Percentiles rank a stretch among this genome's conserved stretches.
Evolutionary conservation across 192 early-diverging fungal genomes (phyloP).

Genomic region (Coemansia sp.): DNA sequence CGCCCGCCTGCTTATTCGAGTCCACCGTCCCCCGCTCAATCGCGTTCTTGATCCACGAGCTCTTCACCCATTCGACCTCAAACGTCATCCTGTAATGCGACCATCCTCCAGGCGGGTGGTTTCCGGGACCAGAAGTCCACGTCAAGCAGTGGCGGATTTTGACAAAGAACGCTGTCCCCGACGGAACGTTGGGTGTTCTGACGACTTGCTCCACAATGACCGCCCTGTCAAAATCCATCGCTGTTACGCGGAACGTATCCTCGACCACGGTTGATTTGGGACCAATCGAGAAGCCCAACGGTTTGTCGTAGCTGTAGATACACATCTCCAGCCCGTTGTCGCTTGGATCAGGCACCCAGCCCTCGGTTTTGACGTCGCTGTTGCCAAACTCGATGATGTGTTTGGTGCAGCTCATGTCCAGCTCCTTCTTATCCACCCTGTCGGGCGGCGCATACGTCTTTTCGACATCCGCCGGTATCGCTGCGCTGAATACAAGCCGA

Average conservation of each 20-base stretch:
- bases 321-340: slow-evolving; percentile 36
- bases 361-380: slow-evolving; percentile 44
- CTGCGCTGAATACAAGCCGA: slow-evolving; percentile 49
- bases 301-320: slow-evolving; percentile 51
- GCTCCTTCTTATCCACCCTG: slow-evolving; percentile 23
- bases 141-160: slow-evolving; percentile 56
- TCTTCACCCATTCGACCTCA: slow-evolving; percentile 57
- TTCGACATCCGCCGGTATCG: slow-evolving; percentile 24
- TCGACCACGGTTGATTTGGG: slow-evolving; percentile 54
- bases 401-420: slow-evolving; percentile 39
- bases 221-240: slow-evolving; percentile 28
- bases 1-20: slow-evolving; percentile 55
- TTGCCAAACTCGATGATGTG: slow-evolving; percentile 42
- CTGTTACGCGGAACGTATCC: slow-evolving; percentile 37
- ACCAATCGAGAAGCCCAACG: slow-evolving; percentile 54
- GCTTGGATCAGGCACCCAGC: slow-evolving; percentile 48
- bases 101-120: slow-evolving; percentile 49
- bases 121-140: slow-evolving; percentile 37
- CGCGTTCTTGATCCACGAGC: slow-evolving; percentile 55
- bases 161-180: slow-evolving; percentile 52
- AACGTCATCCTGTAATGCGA: slow-evolving; percentile 50
- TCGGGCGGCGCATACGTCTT: slow-evolving; percentile 22
- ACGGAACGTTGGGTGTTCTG: slow-evolving; percentile 54
- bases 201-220: slow-evolving; percentile 51
- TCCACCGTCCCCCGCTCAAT: slow-evolving; percentile 57